Percentiles rank a stretch among this genome's conserved stretches.
These are phyloP conservation scores for Proliferodiscus dingleyae DNA, from an alignment of 2,329 filamentous ascomycete species.

Conservation along the genomic window DNA sequence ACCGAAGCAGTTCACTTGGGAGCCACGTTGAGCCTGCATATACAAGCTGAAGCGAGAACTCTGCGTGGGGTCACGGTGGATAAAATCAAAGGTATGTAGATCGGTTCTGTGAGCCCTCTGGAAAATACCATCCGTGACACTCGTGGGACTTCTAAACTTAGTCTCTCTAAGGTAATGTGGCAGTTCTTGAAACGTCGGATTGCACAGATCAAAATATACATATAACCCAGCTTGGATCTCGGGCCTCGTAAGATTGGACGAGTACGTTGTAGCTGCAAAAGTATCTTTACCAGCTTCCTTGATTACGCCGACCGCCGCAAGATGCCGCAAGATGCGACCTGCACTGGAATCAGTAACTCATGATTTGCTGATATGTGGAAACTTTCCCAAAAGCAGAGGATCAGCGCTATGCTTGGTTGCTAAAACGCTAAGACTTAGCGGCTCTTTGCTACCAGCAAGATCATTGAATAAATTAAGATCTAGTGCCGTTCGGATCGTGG, in stretches of 20 bases:
- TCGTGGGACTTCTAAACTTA: neutral
- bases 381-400: too few relatives aligned
- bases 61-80: neutral
- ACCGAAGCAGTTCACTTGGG: neutral
- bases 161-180: neutral
- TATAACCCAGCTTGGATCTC: neutral
- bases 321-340: conserved; percentile 2
- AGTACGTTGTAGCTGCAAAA: neutral
- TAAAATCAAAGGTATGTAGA: neutral
- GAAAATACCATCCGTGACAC: neutral
- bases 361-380: too few relatives aligned
- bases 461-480: too few relatives aligned
- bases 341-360: too few relatives aligned
- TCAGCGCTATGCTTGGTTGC: too few relatives aligned
- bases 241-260: neutral
- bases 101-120: neutral
- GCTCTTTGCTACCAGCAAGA: too few relatives aligned
- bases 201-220: neutral
- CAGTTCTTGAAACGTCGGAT: neutral
- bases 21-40: neutral
- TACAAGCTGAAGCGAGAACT: neutral
- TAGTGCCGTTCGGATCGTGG: too few relatives aligned
- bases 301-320: neutral
- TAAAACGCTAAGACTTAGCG: too few relatives aligned
- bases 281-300: neutral